These are phyloP conservation scores for Aspergillus phoenicis DNA, from an alignment of 2,329 filamentous ascomycete genomes.

Conservation along the genomic window DNA sequence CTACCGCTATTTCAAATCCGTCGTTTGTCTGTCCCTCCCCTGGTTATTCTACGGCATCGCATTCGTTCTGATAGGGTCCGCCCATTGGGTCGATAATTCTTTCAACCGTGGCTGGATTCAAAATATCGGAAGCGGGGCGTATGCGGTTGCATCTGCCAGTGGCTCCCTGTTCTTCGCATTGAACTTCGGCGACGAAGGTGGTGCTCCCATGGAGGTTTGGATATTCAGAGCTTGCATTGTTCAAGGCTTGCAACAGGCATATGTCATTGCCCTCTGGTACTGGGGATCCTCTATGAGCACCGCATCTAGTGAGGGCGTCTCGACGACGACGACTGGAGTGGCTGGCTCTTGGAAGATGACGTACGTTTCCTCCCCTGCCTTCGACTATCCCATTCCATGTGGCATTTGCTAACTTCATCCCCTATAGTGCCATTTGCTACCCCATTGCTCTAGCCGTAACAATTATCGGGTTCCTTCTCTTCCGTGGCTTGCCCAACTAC, in stretches of 20 bases:
- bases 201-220: conserved; percentile 63
- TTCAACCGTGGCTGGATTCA: conserved; percentile 55
- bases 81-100: conserved; percentile 52
- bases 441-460: conserved; percentile 61
- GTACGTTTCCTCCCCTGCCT: not conserved
- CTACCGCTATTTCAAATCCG: conserved; percentile 59
- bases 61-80: conserved; percentile 63
- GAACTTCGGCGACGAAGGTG: conserved; percentile 66
- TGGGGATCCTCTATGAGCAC: conserved; percentile 61
- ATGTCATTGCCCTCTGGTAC: conserved; percentile 66
- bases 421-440: conserved; percentile 52
- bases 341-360: conserved; percentile 48
- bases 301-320: conserved; percentile 45
- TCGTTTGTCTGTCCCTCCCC: conserved; percentile 58
- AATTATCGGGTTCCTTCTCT: conserved; percentile 56
- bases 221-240: conserved; percentile 67
- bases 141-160: conserved; percentile 62
- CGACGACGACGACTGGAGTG: conserved; percentile 35
- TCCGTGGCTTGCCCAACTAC: conserved; percentile 63
- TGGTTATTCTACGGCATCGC: conserved; percentile 65
- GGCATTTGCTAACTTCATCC: conserved; percentile 20
- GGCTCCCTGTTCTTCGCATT: conserved; percentile 67
- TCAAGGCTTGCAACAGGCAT: conserved; percentile 67
- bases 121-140: conserved; percentile 62
- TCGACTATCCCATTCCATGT: too few species aligned